Evolutionary conservation across 306 rosid genomes (phyloP), one percentile per base, ranked within the genome.

Genomic region (Prunus campanulata): DNA sequence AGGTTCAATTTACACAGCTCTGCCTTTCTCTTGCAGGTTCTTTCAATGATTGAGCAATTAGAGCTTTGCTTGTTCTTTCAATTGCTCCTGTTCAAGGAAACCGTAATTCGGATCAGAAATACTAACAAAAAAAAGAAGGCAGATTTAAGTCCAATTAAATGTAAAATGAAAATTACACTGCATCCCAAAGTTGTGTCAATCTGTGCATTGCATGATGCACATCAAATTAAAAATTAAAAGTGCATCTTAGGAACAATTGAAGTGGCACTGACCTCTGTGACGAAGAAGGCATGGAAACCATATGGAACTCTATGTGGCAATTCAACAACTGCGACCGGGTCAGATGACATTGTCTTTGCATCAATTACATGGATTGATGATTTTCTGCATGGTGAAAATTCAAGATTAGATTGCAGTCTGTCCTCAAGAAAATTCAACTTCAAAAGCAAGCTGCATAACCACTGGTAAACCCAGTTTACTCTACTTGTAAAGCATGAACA

Each of bases 241-340:
- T 39, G 27, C 46, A 73, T 59, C 56, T 30, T 24, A 2, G 27
- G 57, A 25, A 60, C n/a, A 59, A 46, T 9, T 57, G 73, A 69
- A 47, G 74, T 48, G 60, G 83, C 82, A 74, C 95, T 77, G 72
- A 94, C 98, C 97, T 92, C 93, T 30, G 96, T 84, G 51, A 92
- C 92, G 72, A 92, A 94, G 86, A 92, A 88, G 78, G 97, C 97
- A 84, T 92, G 98, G 75, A 94, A 92, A 66, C 98, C 97, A 59
- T 88, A 88, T 27, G 98, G 98, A 84, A 90, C 96, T 85, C 97
- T 83, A 3, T 83, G 86, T 3, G 97, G 98, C 85, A 94, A 83
- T 70, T 94, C 93, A 47, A 94, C 84, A 61, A 92, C 89, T 30
- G 97, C 98, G 73, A 94, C 90, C 8, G 97, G 96, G 50, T 94